phyloP scores from a whole-genome alignment of 495 filamentous ascomycete species.

The Penicillium roqueforti region DNA sequence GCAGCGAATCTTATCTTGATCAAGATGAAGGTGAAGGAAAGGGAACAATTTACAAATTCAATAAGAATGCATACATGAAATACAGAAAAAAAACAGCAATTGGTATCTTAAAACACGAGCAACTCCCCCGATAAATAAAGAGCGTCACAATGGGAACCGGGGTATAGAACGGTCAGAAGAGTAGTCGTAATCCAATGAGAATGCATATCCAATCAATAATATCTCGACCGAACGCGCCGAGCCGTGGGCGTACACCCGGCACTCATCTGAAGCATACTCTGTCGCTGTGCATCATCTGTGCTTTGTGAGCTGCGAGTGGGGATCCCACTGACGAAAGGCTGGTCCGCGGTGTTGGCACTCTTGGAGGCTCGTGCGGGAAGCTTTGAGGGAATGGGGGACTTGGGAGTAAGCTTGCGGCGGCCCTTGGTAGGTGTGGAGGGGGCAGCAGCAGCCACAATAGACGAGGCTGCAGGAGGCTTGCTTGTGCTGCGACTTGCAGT shows the following conservation, averaged over 20 bases:
- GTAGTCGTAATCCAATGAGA: neutral
- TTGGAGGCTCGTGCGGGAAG: slow-evolving; percentile 18
- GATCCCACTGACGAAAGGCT: slow-evolving; percentile 24
- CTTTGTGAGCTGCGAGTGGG: slow-evolving; percentile 19
- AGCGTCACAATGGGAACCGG: slow-evolving; percentile 1
- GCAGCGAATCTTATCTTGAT: slow-evolving; percentile 9
- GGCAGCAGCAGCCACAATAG: slow-evolving; percentile 4
- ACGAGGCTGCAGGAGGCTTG: slow-evolving; percentile 18
- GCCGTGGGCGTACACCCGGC: slow-evolving; percentile 43
- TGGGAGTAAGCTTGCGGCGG: slow-evolving; percentile 41
- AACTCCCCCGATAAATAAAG: slow-evolving; percentile 8
- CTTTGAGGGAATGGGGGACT: slow-evolving; percentile 30
- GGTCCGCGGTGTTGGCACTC: slow-evolving; percentile 7
- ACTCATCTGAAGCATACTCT: slow-evolving; percentile 32
- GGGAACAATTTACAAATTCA: neutral
- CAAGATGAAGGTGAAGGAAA: neutral
- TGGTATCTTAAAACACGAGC: slow-evolving; percentile 17
- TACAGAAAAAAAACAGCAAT: neutral
- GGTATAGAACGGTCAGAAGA: neutral
- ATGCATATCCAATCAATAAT: slow-evolving; percentile 12
- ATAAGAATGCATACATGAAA: neutral
- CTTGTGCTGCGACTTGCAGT: slow-evolving; percentile 20
- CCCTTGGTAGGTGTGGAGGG: slow-evolving; percentile 30
- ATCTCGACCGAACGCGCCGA: slow-evolving; percentile 35
- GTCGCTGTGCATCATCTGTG: slow-evolving; percentile 25